A percentile compares a stretch with the other conserved stretches of the same genome.
Conservation (phyloP, 73 alveolate species). For the Symbiodinium pilosum region DNA sequence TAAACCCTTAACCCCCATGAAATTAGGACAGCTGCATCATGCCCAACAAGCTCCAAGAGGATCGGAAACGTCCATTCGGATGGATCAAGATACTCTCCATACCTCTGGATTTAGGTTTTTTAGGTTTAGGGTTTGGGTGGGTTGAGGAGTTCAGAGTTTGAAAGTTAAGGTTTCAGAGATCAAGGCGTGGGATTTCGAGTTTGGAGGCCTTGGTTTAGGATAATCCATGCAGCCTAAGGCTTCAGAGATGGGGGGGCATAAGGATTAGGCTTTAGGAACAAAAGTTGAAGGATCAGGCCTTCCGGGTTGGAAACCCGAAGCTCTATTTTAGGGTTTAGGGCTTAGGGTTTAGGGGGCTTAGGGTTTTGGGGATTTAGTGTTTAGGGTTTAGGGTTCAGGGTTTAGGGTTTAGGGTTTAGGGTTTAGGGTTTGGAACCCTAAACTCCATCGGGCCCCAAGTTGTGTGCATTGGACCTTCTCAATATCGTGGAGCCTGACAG, state of each 20-base stretch:
- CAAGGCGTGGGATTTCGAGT: neutral
- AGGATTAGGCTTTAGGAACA: neutral
- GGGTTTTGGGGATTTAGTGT: too few relatives aligned
- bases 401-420: constrained; percentile 2
- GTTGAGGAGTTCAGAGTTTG: neutral
- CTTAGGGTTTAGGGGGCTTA: too few relatives aligned
- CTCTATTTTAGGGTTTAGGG: too few relatives aligned
- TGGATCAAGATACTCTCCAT: neutral
- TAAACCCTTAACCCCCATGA: neutral
- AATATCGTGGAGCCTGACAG: too few relatives aligned
- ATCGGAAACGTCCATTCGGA: neutral
- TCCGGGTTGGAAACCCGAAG: neutral
- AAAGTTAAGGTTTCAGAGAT: neutral
- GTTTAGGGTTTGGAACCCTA: neutral
- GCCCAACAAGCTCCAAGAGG: neutral
- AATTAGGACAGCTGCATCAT: neutral
- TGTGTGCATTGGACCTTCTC: too few relatives aligned
- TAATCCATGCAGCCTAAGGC: too few relatives aligned
- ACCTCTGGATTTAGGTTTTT: neutral
- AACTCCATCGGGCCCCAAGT: too few relatives aligned
- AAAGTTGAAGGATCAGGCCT: neutral
- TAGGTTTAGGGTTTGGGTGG: neutral
- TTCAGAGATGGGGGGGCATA: neutral
- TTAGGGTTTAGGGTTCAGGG: neutral
- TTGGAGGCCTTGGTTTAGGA: neutral